Evolutionary conservation across 2,329 filamentous ascomycete species (phyloP).

Genomic region (Talaromyces funiculosus): DNA sequence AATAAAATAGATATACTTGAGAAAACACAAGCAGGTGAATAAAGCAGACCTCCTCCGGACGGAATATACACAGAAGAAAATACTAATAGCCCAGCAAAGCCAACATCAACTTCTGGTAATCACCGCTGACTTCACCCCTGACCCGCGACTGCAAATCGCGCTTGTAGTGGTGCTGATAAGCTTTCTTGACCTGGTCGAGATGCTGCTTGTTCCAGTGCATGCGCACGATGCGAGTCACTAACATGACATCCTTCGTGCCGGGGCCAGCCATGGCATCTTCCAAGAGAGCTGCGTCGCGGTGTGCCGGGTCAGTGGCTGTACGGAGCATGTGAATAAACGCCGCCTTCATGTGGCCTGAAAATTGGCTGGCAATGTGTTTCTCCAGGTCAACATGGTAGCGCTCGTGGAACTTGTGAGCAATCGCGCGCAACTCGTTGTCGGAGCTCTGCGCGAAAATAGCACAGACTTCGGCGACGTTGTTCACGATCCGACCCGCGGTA

Average conservation of each 20-base stretch:
- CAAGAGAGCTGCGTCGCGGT: slow-evolving; percentile 75
- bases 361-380: slow-evolving; percentile 70
- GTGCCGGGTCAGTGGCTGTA: slow-evolving; percentile 70
- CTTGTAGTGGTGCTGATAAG: slow-evolving; percentile 67
- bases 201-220: slow-evolving; percentile 75
- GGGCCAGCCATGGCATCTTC: slow-evolving; percentile 81
- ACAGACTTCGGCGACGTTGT: slow-evolving; percentile 53
- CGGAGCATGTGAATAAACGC: slow-evolving; percentile 75
- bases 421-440: slow-evolving; percentile 77
- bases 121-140: slow-evolving; percentile 75
- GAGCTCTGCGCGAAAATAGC: slow-evolving; percentile 69
- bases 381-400: slow-evolving; percentile 67
- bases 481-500: slow-evolving; percentile 61
- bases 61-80: neutral
- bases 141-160: slow-evolving; percentile 64
- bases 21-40: too few species aligned
- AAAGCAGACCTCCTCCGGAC: neutral
- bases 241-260: slow-evolving; percentile 77
- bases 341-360: slow-evolving; percentile 87
- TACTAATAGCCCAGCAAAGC: slow-evolving; percentile 48
- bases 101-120: slow-evolving; percentile 72
- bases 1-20: neutral
- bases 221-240: slow-evolving; percentile 71
- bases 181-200: slow-evolving; percentile 70
- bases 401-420: slow-evolving; percentile 66